These are phyloP conservation scores for Arabidopsis lyrata DNA, from an alignment of 441 rosid genomes.

Conservation along the genomic window DNA sequence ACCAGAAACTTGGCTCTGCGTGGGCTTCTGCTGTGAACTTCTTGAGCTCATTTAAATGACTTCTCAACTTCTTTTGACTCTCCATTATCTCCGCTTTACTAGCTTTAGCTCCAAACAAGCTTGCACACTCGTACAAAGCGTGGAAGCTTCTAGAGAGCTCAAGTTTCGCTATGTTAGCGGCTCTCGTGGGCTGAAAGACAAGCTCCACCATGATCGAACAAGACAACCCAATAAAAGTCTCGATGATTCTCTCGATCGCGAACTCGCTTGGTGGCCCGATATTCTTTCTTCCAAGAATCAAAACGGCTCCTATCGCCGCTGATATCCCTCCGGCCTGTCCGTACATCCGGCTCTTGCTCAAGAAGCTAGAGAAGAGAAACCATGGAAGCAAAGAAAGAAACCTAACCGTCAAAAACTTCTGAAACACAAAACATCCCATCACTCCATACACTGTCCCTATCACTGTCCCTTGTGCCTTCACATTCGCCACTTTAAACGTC, in stretches of 20 bases:
- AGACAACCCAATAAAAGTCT: constrained; percentile 80
- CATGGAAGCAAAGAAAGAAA: constrained; percentile 84
- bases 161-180: constrained; percentile 66
- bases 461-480: constrained; percentile 95
- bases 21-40: constrained; percentile 74
- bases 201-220: constrained; percentile 73
- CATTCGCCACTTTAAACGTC: constrained; percentile 74
- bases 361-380: constrained; percentile 73
- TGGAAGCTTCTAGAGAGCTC: constrained; percentile 58
- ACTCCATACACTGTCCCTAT: constrained; percentile 88
- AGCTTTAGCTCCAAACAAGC: constrained; percentile 47
- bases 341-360: constrained; percentile 73
- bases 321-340: constrained; percentile 91
- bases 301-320: constrained; percentile 76
- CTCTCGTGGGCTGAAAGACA: constrained; percentile 68
- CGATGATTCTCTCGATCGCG: constrained; percentile 81
- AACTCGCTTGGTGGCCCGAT: constrained; percentile 81
- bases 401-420: constrained; percentile 64
- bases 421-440: constrained; percentile 74
- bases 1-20: constrained; percentile 87
- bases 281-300: constrained; percentile 75
- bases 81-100: constrained; percentile 47
- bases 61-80: constrained; percentile 58
- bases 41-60: constrained; percentile 52
- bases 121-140: constrained; percentile 53